Evolutionary conservation across 2,329 filamentous ascomycete species (phyloP).

Genomic region (Sporothrix curviconia): DNA sequence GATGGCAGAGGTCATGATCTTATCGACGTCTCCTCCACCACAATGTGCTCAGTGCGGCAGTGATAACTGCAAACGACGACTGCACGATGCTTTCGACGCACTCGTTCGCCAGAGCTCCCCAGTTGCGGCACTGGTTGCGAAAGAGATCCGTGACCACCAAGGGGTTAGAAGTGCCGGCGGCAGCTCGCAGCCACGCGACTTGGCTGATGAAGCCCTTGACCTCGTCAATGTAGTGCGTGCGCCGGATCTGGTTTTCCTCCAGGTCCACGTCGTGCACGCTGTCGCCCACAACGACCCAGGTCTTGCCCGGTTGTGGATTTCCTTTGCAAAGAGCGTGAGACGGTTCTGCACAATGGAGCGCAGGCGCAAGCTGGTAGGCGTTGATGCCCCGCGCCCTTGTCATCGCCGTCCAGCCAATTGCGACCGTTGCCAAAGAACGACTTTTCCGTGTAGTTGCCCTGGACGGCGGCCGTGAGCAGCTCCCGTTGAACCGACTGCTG

Average conservation of each 20-base stretch:
- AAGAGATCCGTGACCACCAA: conserved; percentile 30
- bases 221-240: conserved; percentile 19
- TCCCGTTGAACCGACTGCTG: conserved; percentile 23
- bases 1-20: conserved; percentile 17
- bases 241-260: conserved; percentile 7
- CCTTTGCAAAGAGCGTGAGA: conserved; percentile 39
- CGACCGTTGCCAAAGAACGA: conserved; percentile 19
- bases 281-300: conserved; percentile 27
- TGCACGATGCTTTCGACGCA: conserved; percentile 20
- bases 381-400: conserved; percentile 12
- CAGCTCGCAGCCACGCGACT: conserved; percentile 29
- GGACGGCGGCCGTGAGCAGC: conserved; percentile 23
- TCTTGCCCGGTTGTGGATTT: conserved; percentile 39
- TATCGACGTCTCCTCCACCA: conserved; percentile 19
- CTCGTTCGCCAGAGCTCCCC: conserved; percentile 21
- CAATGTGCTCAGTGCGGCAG: conserved; percentile 21
- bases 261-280: neutral
- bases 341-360: conserved; percentile 48
- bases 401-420: conserved; percentile 11
- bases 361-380: conserved; percentile 39
- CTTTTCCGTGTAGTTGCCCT: conserved; percentile 24
- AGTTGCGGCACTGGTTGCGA: conserved; percentile 27
- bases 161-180: conserved; percentile 31
- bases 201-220: conserved; percentile 25
- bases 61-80: conserved; percentile 17